Evolutionary conservation across 805 yeast genomes (phyloP).

Genomic region (Suhomyces prunicola): DNA sequence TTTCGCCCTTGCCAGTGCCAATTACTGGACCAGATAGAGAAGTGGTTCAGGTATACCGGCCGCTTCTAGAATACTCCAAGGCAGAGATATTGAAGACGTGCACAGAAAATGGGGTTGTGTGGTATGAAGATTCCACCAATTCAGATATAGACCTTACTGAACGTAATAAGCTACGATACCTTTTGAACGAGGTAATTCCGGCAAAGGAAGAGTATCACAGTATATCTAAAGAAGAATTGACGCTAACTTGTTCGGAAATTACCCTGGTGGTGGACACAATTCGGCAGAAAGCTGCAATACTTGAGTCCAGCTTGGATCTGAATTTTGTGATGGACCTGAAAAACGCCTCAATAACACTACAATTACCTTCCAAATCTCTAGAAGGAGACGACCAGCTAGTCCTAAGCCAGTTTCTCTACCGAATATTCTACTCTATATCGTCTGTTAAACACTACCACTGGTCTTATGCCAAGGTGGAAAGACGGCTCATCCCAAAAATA

Average conservation of each 20-base stretch:
- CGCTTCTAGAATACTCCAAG: slow-evolving; percentile 50
- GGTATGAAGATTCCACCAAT: slow-evolving; percentile 77
- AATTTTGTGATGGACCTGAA: slow-evolving; percentile 1
- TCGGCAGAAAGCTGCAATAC: background rate
- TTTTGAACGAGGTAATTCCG: slow-evolving; percentile 11
- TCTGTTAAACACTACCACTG: slow-evolving; percentile 37
- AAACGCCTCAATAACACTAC: slow-evolving; percentile 10
- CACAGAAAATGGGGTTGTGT: slow-evolving; percentile 31
- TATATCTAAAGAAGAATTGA: slow-evolving; percentile 9
- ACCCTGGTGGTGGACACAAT: background rate
- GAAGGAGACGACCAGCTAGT: slow-evolving; percentile 13
- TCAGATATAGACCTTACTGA: slow-evolving; percentile 49
- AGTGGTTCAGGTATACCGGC: slow-evolving; percentile 40
- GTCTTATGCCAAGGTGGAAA: slow-evolving; percentile 37
- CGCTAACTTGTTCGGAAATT: slow-evolving; percentile 8
- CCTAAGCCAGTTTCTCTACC: slow-evolving; percentile 29
- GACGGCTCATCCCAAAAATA: slow-evolving; percentile 29
- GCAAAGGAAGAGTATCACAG: background rate
- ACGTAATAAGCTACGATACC: slow-evolving; percentile 54
- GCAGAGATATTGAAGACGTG: slow-evolving; percentile 47
- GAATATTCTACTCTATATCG: slow-evolving; percentile 24
- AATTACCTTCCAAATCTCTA: slow-evolving; percentile 10
- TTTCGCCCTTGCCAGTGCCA: slow-evolving; percentile 25
- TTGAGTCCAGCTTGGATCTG: background rate
- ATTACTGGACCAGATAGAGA: background rate